Conservation (phyloP, 345 rosid species). For the Turritis glabra region DNA sequence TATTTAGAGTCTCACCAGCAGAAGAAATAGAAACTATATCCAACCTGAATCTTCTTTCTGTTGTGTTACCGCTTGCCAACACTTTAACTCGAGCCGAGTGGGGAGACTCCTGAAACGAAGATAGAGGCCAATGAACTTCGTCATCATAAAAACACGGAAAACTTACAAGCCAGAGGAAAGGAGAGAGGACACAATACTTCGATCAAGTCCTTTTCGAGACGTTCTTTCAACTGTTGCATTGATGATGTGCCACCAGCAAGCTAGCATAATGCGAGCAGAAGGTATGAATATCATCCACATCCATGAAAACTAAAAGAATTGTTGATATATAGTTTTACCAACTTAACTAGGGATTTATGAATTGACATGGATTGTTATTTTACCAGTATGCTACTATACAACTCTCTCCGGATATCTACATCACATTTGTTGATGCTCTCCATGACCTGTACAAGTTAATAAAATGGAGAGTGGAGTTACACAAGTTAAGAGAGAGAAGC, state of each 20-base stretch:
- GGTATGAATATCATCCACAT: constrained; percentile 2
- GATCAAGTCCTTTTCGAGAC: constrained; percentile 93
- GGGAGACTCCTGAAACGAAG: constrained; percentile 83
- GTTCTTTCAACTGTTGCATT: constrained; percentile 98
- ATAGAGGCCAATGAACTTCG: constrained; percentile 3
- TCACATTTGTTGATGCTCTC: constrained; percentile 95
- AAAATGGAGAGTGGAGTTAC: constrained; percentile 7
- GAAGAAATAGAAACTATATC: constrained; percentile 15
- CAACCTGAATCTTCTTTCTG: constrained; percentile 93
- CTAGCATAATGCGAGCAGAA: constrained; percentile 43
- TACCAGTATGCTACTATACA: constrained; percentile 95
- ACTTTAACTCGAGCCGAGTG: constrained; percentile 98
- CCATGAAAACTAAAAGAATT: not conserved
- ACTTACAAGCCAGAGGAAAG: not conserved
- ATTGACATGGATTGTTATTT: constrained; percentile 14
- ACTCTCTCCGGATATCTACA: constrained; percentile 91
- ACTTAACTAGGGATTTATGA: not conserved
- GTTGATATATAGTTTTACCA: not conserved
- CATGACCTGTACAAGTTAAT: constrained; percentile 59
- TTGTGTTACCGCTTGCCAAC: constrained; percentile 88
- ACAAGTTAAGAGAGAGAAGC: not conserved
- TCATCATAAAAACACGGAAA: not conserved
- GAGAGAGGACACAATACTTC: constrained; percentile 55
- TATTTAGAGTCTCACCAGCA: not conserved
- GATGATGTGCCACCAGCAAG: constrained; percentile 99